A percentile compares a stretch with the other conserved stretches of the same genome.
Evolutionary conservation across 805 yeast species (phyloP).

Genomic region (Ogataea degrootiae): DNA sequence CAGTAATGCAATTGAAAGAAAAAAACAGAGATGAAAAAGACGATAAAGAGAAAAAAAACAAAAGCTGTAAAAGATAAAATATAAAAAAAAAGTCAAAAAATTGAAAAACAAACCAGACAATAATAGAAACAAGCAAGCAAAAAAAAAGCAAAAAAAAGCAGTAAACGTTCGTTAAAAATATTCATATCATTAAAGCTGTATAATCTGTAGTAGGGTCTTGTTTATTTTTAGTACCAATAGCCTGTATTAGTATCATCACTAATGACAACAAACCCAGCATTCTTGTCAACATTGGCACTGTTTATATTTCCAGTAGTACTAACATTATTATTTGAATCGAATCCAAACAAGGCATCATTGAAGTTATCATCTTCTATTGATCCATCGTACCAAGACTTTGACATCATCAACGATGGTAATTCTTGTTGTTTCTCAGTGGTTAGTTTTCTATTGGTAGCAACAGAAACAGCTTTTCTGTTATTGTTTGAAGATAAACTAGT

Average conservation of each 20-base stretch:
- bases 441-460: too few species aligned
- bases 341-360: too few species aligned
- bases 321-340: not conserved
- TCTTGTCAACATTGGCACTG: not conserved
- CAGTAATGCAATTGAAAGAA: too few species aligned
- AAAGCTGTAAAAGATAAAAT: not conserved
- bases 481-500: too few species aligned
- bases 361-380: too few species aligned
- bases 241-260: not conserved
- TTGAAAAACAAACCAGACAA: not conserved
- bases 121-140: not conserved
- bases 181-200: too few species aligned
- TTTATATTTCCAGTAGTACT: not conserved
- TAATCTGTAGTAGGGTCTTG: too few species aligned
- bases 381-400: slow-evolving; percentile 2
- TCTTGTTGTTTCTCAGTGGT: too few species aligned
- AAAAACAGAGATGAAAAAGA: not conserved
- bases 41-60: not conserved
- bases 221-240: too few species aligned
- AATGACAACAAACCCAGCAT: not conserved
- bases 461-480: too few species aligned
- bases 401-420: not conserved
- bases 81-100: too few species aligned
- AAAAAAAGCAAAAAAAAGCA: not conserved
- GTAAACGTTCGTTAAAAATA: not conserved